These are phyloP conservation scores for Acidiella bohemica DNA, from an alignment of 495 filamentous ascomycete species.

Conservation along the genomic window DNA sequence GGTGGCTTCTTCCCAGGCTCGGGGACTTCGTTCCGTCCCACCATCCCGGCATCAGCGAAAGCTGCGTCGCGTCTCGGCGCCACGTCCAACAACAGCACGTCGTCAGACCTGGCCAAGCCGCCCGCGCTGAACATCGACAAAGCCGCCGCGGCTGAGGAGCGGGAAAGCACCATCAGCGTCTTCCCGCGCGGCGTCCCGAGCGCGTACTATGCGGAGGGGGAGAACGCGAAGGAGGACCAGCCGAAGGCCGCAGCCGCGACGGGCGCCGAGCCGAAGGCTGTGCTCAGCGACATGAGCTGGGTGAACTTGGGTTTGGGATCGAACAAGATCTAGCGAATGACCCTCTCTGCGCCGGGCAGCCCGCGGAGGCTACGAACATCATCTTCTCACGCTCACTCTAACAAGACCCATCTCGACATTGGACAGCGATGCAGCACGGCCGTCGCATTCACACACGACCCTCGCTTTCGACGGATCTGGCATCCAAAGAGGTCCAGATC, in stretches of 20 bases:
- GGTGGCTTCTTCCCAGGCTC: slow-evolving; percentile 23
- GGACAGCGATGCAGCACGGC: too few relatives aligned
- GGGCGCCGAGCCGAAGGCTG: slow-evolving; percentile 6
- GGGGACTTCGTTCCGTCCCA: slow-evolving; percentile 19
- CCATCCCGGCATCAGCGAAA: slow-evolving; percentile 1
- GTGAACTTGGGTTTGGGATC: slow-evolving; percentile 25
- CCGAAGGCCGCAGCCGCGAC: slow-evolving; percentile 7
- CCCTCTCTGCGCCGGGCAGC: too few relatives aligned
- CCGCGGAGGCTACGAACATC: too few relatives aligned
- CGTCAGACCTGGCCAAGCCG: slow-evolving; percentile 1
- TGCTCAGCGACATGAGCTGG: slow-evolving; percentile 29
- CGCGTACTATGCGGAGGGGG: slow-evolving; percentile 18
- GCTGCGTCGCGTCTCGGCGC: not conserved
- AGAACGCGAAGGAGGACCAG: slow-evolving; percentile 5
- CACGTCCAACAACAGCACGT: not conserved
- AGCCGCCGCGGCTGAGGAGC: slow-evolving; percentile 16
- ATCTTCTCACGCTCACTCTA: too few relatives aligned
- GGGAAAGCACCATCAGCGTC: slow-evolving; percentile 28
- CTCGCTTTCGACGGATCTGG: too few relatives aligned
- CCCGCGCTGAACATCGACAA: slow-evolving; percentile 1
- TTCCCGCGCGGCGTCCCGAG: slow-evolving; percentile 24
- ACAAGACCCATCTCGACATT: too few relatives aligned
- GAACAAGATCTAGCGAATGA: slow-evolving; percentile 20
- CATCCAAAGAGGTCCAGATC: too few relatives aligned
- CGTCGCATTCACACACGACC: too few relatives aligned